Conservation (phyloP, 805 yeast genomes). For the Candida germanica region DNA sequence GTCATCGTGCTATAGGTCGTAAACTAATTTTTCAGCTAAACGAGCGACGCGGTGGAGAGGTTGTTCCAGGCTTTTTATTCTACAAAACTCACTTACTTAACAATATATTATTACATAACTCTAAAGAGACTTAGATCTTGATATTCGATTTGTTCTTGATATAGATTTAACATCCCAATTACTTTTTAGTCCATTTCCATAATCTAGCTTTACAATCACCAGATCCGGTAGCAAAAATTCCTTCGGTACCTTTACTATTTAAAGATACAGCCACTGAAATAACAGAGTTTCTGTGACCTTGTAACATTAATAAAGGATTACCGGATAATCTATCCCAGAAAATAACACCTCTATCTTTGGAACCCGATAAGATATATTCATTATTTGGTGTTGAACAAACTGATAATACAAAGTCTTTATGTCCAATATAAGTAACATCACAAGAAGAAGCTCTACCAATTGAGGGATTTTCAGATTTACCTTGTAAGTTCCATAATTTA, state of each 20-base stretch:
- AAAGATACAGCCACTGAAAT: constrained; percentile 91
- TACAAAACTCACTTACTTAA: too few relatives aligned
- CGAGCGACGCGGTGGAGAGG: constrained; percentile 1
- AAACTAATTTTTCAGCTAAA: constrained; percentile 1
- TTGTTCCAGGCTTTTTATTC: too few relatives aligned
- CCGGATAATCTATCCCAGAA: constrained; percentile 95
- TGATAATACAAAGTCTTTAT: constrained; percentile 90
- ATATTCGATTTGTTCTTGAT: too few relatives aligned
- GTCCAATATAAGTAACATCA: constrained; percentile 92
- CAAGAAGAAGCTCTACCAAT: constrained; percentile 51
- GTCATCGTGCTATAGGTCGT: constrained; percentile 34
- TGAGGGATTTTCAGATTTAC: constrained; percentile 28
- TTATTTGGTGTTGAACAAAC: constrained; percentile 94
- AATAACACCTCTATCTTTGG: constrained; percentile 94
- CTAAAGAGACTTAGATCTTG: too few relatives aligned
- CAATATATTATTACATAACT: constrained; percentile 1
- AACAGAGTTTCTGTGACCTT: constrained; percentile 95
- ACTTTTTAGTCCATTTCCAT: constrained; percentile 77
- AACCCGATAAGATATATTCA: constrained; percentile 87
- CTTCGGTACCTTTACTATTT: constrained; percentile 66
- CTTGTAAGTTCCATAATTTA: constrained; percentile 89
- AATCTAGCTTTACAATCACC: constrained; percentile 98
- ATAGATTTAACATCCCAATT: too few relatives aligned
- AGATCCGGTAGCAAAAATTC: constrained; percentile 93
- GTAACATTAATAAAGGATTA: constrained; percentile 90